Evolutionary conservation across 192 early-diverging fungal species (phyloP), one percentile per base, ranked within the genome.

Genomic region (Coemansia sp.): DNA sequence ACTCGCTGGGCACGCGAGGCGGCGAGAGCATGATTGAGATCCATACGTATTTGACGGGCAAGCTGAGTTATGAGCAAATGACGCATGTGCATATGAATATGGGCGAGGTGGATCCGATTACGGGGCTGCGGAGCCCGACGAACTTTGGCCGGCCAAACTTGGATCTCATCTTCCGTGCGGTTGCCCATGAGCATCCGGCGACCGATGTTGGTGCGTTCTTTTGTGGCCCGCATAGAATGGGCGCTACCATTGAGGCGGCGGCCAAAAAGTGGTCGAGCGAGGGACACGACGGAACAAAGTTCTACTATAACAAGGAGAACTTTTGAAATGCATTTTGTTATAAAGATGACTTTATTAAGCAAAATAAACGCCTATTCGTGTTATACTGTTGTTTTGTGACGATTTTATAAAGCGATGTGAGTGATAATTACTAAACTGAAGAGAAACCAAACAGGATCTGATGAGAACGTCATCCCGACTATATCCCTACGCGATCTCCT

Each of bases 121-220:
- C 92, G 2, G 92, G 91, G 1, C 76, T 94, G 19, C 73, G 86
- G 14, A 85, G 89, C 17, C 86, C 83, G 3, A 93, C 92, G 1
- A 85, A 91, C 71, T 93, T 88, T 75, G 93, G 93, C 8, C 75
- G 93, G 0, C 93, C 93, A 0, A 91, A 91, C 70, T 86, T 85
- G 64, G 89, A 93, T 69, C 66, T 76, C 29, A 87, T 94, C 57
- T 93, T 94, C 79, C 66, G 83, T 14, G 82, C 76, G 2, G 68
- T 93, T 5, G 75, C 85, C 1, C 72, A 79, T 21, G 82, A 71
- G 24, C 90, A 93, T 56, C 89, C 86, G 5, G 85, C 84, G 4
- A 87, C 88, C 7, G 91, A 94, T 60, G 82, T 94, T 39, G 93
- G 93, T 9, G 92, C 94, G 22, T 92, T 94, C 57, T 94, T 92